Base-by-base conservation (phyloP, 441 rosid species). In the Bruguiera hainesii region DNA sequence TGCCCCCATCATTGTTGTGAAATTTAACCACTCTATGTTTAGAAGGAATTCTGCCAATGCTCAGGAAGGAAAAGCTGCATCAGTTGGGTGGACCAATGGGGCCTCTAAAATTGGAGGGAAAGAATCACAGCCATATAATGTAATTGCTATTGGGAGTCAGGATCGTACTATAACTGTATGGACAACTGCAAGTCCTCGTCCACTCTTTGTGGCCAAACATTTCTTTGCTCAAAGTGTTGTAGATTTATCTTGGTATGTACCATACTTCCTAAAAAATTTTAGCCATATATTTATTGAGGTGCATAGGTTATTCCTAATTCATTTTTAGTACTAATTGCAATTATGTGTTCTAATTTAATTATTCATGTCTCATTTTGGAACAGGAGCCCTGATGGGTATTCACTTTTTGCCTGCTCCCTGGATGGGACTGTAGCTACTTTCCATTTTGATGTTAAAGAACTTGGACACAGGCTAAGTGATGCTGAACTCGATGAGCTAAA, bases 331-430 rank as follows among this genome's bases (percentile, higher is more conserved):
- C 16, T 25, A 26, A 33, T 67, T 55, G 16, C n/a, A n/a, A 60
- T 6, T 68, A n/a, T 56, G 55, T 49, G 25, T 26, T 7, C 30
- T 59, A 60, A 39, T 65, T 62, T n/a, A 31, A 65, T 49, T 68
- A 20, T 56, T 62, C 39, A 16, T 65, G 52, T 70, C n/a, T 63
- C 59, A 19, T 23, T 58, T 61, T 7, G 52, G 60, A 51, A 71
- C 88, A 95, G 99, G 99, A 92, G 99, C 75, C 93, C 98, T 7
- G 97, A 90, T 80, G 99, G 99, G 35, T 95, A 86, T 78, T 90
- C 98, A 39, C 95, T 95, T 64, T 90, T 95, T 71, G 94, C 97
- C 46, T 95, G 98, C 80, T 95, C 99, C 79, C 81, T 95, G 87
- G 99, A 90, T 42, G 99, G 99, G 68, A 87, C 99, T 30, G 93